Base-by-base conservation (phyloP, 106 monocot genomes). In the Triglochin maritima region DNA sequence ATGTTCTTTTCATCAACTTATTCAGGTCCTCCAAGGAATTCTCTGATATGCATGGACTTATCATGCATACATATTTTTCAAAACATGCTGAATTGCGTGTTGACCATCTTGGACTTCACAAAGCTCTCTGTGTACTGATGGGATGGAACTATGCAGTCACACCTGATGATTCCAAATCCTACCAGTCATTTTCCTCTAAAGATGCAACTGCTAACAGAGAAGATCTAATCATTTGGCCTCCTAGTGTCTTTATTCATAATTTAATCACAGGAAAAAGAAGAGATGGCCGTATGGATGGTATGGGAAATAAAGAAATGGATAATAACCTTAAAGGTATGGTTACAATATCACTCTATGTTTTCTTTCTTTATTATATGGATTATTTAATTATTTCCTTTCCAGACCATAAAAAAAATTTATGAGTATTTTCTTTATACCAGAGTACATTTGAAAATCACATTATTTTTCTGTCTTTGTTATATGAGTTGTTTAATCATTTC, bases 81-180 rank as follows among this genome's bases (percentile, higher is more conserved):
- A 77, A 82, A 55, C 79, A 85, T 80, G 64, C 74, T 66, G 90
- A 91, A 3, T 57, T 76, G 56, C 81, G 76, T 69, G 77, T 74
- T 76, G 95, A 96, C 66, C 95, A 96, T 81, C 83, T 90, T 66
- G 95, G 95, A n/a, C 80, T 96, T 41, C 90, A 96, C 71, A 96
- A 90, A 71, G 95, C 95, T 55, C 66, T 96, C 15, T 96, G 90
- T 77, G 87, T 96, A 68, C 77, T 96, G 49, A 88, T 87, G 95
- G 95, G 90, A 60, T 96, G 90, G 90, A 80, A 83, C 60, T 82
- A 84, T 75, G 54, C 75, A 65, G 87, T 74, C 63, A 76, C 80
- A 56, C 95, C 95, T 73, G 90, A 90, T 9, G 81, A 74, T 61
- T 83, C 82, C 57, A 96, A 88, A 76, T 79, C 72, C 10, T 96